Conservation (phyloP, 75 land plant genomes). For the Pinus albicaulis region DNA sequence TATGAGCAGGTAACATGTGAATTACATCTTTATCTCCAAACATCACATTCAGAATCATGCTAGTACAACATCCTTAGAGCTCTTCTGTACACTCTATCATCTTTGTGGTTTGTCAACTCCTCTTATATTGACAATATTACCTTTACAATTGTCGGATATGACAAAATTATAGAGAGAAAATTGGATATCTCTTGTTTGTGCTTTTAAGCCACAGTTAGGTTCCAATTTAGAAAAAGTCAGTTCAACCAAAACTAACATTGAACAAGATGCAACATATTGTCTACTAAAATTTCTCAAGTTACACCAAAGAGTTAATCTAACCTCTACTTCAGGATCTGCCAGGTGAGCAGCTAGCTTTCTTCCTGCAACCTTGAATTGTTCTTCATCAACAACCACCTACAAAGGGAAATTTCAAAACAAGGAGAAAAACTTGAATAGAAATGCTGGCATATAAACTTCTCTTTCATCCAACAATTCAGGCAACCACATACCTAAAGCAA, state of each 20-base stretch:
- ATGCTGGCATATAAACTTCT: background rate
- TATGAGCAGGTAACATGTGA: background rate
- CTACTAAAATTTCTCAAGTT: background rate
- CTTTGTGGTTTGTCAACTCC: background rate
- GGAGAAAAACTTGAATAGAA: background rate
- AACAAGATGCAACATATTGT: background rate
- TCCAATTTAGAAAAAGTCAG: too few relatives aligned
- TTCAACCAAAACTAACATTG: too few relatives aligned
- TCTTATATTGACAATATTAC: background rate
- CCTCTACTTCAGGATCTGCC: conserved; percentile 99
- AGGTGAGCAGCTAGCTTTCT: conserved; percentile 84
- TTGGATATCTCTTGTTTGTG: background rate
- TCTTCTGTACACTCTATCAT: background rate
- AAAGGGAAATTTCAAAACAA: conserved; percentile 1
- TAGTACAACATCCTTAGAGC: background rate
- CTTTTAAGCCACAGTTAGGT: too few relatives aligned
- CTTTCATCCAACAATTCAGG: too few relatives aligned
- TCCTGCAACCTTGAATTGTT: conserved; percentile 74
- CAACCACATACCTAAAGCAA: too few relatives aligned
- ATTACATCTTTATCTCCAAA: background rate
- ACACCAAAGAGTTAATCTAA: conserved; percentile 12
- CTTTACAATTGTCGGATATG: background rate
- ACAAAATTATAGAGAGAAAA: background rate
- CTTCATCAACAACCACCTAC: conserved; percentile 82
- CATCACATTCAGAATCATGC: background rate